Base-by-base conservation (phyloP, 2,329 filamentous ascomycete genomes). In the Colletotrichum tanaceti region DNA sequence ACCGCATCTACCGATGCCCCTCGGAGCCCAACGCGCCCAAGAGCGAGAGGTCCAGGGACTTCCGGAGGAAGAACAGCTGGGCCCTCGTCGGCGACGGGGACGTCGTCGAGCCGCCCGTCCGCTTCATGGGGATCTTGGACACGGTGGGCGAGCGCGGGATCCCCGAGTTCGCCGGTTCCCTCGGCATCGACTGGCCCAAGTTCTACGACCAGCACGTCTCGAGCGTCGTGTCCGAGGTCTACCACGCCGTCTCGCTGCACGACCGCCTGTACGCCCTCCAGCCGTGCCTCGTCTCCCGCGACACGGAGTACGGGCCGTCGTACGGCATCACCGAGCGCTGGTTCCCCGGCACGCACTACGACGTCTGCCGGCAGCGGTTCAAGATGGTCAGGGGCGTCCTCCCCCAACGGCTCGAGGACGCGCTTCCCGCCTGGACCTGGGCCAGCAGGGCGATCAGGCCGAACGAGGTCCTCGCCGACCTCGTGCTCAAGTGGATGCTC, bases 401-500 rank as follows among this genome's bases (percentile, higher is more conserved):
- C 11, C 60, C 60, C 2, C 24, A 54, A 28, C 20, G 46, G 0
- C 64, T 82, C 3, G 73, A 78, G 50, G 64, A 43, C 3, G 72
- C 73, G 1, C 67, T 82, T 28, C 67, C 72, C 0, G 74, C 73
- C 20, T 82, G 65, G 63, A 54, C 57, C 3, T 72, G 60, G 65
- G 60, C 58, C 18, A 78, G 70, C 32, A 70, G 63, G 11, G 63
- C 58, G 7, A 61, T 74, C 35, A 24, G 58, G 43, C 73, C 73
- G 2, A 74, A 74, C 44, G 68, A 73, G 52, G 65, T 72, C 6
- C 70, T 74, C 10, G 44, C 72, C 0, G 72, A 74, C 22, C 53
- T 73, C 6, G 72, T 58, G 2, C 39, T 74, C 20, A 63, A 60
- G 35, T 73, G 71, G 73, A 74, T 74, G 64, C 49, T 74, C n/a